Evolutionary conservation across 441 rosid species (phyloP).

Genomic region (Arabidopsis lyrata): DNA sequence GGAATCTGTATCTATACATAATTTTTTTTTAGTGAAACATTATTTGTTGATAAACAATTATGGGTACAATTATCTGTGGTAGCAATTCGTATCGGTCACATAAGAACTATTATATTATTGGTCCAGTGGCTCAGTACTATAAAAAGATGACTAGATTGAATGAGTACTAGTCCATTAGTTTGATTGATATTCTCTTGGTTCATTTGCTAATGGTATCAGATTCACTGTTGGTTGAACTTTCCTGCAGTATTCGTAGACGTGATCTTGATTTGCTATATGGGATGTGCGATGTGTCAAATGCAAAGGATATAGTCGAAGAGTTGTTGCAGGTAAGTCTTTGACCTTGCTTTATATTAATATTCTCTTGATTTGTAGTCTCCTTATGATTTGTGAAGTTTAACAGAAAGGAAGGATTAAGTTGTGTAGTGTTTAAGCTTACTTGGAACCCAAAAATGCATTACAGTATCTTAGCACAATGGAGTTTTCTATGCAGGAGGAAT

Average conservation of each 20-base stretch:
- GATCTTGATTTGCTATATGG: conserved; percentile 99
- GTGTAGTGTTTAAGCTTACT: conserved; percentile 29
- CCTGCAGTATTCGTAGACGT: conserved; percentile 93
- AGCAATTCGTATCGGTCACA: no score
- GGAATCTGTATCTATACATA: no score
- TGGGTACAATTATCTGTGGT: no score
- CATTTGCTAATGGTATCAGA: conserved; percentile 15
- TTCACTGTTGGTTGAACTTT: conserved; percentile 21
- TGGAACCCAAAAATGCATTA: conserved; percentile 36
- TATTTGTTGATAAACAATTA: no score
- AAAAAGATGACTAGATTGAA: conserved; percentile 17
- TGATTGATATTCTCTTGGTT: conserved; percentile 14
- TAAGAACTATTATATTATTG: no score
- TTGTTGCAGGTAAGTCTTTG: conserved; percentile 75
- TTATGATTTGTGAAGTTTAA: conserved; percentile 24
- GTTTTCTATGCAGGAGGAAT: conserved; percentile 98
- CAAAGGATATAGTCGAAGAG: conserved; percentile 99
- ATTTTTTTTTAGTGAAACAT: no score
- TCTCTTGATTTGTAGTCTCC: conserved; percentile 18
- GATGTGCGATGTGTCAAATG: conserved; percentile 99
- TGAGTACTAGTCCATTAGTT: conserved; percentile 2
- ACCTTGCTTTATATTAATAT: conserved; percentile 21
- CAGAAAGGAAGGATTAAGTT: conserved; percentile 28
- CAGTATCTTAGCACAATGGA: conserved; percentile 99
- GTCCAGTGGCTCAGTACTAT: no score